These are phyloP conservation scores for Phytophthora tentaculata DNA, from an alignment of 352 stramenopile genomes.

Conservation along the genomic window DNA sequence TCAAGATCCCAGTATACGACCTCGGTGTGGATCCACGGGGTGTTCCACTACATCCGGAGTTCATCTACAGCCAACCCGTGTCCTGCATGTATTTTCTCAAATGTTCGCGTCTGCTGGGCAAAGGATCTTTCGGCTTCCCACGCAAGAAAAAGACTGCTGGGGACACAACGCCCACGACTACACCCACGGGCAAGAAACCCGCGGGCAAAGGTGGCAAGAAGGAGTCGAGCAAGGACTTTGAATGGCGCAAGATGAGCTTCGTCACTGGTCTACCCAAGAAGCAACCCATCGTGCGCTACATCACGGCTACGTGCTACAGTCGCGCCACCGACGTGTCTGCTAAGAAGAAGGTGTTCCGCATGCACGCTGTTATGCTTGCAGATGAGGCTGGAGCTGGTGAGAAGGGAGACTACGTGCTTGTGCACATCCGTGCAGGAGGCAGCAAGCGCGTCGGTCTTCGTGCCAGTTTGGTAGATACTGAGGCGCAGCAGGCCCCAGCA, in stretches of 20 bases:
- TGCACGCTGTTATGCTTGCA: conserved; percentile 83
- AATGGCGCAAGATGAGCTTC: conserved; percentile 87
- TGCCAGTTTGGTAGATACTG: conserved; percentile 33
- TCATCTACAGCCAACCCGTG: conserved; percentile 77
- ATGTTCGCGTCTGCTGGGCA: conserved; percentile 60
- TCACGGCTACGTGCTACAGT: conserved; percentile 80
- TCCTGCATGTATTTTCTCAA: conserved; percentile 85
- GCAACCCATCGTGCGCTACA: conserved; percentile 74
- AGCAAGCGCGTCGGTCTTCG: conserved; percentile 75
- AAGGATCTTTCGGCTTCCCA: conserved; percentile 76
- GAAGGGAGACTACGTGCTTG: conserved; percentile 64
- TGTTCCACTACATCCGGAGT: conserved; percentile 73
- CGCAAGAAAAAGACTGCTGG: conserved; percentile 55
- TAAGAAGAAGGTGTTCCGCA: conserved; percentile 83
- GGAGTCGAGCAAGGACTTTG: conserved; percentile 73
- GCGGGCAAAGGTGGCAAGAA: conserved; percentile 38
- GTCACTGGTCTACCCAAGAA: conserved; percentile 82
- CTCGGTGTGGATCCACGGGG: conserved; percentile 73
- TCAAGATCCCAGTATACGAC: conserved; percentile 71
- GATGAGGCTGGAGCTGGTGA: conserved; percentile 51
- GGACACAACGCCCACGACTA: conserved; percentile 12
- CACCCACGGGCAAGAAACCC: conserved; percentile 31
- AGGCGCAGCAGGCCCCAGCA: conserved; percentile 22
- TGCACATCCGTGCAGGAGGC: conserved; percentile 75
- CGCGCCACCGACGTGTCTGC: conserved; percentile 53